Base-by-base conservation (phyloP, 495 filamentous ascomycete genomes). In the Lasiosphaeris hirsuta region DNA sequence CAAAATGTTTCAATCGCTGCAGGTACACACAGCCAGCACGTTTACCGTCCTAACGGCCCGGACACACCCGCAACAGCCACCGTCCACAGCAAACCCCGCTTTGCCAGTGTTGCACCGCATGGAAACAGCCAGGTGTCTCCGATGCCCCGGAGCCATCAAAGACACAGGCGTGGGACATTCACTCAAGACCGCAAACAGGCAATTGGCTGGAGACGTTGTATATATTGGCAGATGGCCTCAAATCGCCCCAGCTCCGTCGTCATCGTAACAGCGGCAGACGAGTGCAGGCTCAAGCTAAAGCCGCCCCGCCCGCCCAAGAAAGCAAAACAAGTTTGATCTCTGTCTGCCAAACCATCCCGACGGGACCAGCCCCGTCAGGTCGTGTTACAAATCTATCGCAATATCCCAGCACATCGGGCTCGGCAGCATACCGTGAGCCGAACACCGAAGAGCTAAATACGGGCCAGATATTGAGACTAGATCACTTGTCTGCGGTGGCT, bases 331-430 rank as follows among this genome's bases (percentile, higher is more conserved):
- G 43, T 46, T 14, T 17, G 14, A 3, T 43, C 43, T 7, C 3
- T 10, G 18, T 10, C 30, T 9, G 43, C 14, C 14, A 46, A 46
- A 9, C 46, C 4, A 49, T 49, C 46, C 10, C 46, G 6, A 13
- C 46, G 15, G 43, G 14, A 46, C 15, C 43, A 14, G 17, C 4
- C 43, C 43, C 17, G 30, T 46, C 10, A 18, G 6, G 15, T 3
- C 2, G 8, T 18, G 48, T 14, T 43, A 19, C 39, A 15, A 17
- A 44, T 58, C 51, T 53, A 56, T 48, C 17, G 33, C 48, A 56
- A 17, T 50, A 33, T 56, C 35, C 56, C 61, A 47, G 51, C 49
- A 56, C 42, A 54, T 40, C 52, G 52, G 35, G 45, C 1, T 57
- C 55, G 55, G 37, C 48, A 37, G 41, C 56, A 50, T 35, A 50